Evolutionary conservation across 805 yeast genomes (phyloP), one percentile per base, ranked within the genome.

Genomic region (Ogataea ganodermae): DNA sequence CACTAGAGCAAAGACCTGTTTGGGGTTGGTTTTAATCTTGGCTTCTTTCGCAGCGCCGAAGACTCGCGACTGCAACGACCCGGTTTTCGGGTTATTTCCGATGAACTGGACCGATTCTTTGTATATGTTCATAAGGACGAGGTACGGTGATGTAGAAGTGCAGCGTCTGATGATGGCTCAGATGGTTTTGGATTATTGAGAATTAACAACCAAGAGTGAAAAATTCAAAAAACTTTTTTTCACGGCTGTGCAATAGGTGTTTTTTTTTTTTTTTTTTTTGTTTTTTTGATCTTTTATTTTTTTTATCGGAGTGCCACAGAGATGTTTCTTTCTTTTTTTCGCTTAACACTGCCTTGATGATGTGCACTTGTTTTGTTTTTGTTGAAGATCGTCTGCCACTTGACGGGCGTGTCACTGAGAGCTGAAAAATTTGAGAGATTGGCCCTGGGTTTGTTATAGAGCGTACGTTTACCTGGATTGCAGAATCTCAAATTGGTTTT

Each of bases 1-100:
- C 20, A 90, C 89, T 22, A 92, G 69, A 0, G 97, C 99, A 71
- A 75, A 89, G 1, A 91, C 69, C 61, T 92, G 97, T 59, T 86
- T 88, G 1, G 97, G 96, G 49, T 89, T 80, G 0, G 83, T 71
- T 58, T 77, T 72, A 46, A 84, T 63, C 56, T 71, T 73, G 45
- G 71, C 73, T 36, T 65, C 67, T 49, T 70, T 76, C 6, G 81
- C 65, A 2, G 76, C 72, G 35, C 73, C 77, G 59, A 81, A 75
- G 3, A 83, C 74, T 21, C 83, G 61, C 4, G 72, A 68, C 52
- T 78, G 81, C 39, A 82, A 58, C 0, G 86, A 79, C 0, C 86
- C 86, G 18, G 75, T 72, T 42, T 68, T 74, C 6, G 71, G 69
- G 31, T 69, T 64, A 1, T 53, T 46, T 1, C 57, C 55, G n/a